A percentile compares a stretch with the other conserved stretches of the same genome.
phyloP scores from a whole-genome alignment of 192 early-diverging fungal species.

The Coemansia sp. region DNA sequence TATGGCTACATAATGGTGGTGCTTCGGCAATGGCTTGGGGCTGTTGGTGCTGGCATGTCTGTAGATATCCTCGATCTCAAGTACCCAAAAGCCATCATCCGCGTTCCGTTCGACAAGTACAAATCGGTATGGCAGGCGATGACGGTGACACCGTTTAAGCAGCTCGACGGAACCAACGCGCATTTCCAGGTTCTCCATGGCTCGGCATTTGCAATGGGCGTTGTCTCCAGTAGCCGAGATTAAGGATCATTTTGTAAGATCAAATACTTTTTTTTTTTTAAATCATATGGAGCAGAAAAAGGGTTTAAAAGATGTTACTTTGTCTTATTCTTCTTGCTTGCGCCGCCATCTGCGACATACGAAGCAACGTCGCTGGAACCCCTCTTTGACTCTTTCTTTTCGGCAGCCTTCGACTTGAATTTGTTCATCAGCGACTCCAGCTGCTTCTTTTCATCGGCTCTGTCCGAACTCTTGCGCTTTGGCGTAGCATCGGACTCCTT shows the following conservation, averaged over 20 bases:
- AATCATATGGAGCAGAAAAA: not conserved
- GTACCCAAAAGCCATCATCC: constrained; percentile 25
- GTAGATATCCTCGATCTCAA: constrained; percentile 35
- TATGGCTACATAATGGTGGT: constrained; percentile 25
- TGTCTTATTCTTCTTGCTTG: constrained; percentile 32
- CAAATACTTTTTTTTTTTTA: not conserved
- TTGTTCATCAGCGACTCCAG: constrained; percentile 49
- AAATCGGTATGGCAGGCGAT: constrained; percentile 48
- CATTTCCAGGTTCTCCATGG: constrained; percentile 30
- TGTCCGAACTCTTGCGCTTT: constrained; percentile 7
- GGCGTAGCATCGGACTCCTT: constrained; percentile 52
- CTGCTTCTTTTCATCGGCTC: constrained; percentile 39
- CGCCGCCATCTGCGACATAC: constrained; percentile 13
- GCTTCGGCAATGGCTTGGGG: constrained; percentile 41
- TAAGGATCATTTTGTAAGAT: not conserved
- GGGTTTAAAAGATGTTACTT: not conserved
- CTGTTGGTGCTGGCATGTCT: constrained; percentile 29
- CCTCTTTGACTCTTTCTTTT: constrained; percentile 17
- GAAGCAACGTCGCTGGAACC: constrained; percentile 15
- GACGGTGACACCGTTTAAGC: constrained; percentile 28
- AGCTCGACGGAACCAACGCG: constrained; percentile 18
- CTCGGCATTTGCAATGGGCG: constrained; percentile 50
- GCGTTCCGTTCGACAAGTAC: constrained; percentile 35
- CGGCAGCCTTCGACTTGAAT: constrained; percentile 43
- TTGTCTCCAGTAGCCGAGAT: constrained; percentile 23